phyloP scores from a whole-genome alignment of 768 basidiomycete species.

The Podaxis mareebaensis region DNA sequence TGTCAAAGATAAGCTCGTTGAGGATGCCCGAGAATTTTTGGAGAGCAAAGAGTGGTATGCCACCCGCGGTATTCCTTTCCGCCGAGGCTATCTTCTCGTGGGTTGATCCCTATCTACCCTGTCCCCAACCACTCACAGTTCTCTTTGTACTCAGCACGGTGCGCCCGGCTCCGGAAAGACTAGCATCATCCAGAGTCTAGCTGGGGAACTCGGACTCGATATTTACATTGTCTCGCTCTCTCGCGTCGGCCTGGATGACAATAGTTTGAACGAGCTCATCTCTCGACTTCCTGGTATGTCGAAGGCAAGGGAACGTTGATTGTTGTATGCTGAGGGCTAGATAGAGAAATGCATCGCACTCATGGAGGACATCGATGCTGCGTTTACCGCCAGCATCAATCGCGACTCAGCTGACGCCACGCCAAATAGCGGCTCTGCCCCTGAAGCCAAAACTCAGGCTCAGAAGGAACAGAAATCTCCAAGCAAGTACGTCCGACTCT shows the following conservation, averaged over 20 bases:
- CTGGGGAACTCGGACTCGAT: constrained; percentile 75
- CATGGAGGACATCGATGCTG: constrained; percentile 86
- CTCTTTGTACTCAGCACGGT: constrained; percentile 49
- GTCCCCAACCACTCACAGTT: neutral
- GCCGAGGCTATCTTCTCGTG: constrained; percentile 72
- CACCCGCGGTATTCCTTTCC: constrained; percentile 78
- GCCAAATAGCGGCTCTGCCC: neutral
- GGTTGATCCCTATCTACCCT: constrained; percentile 1
- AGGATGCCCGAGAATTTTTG: constrained; percentile 74
- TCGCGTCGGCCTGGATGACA: constrained; percentile 62
- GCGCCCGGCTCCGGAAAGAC: constrained; percentile 81
- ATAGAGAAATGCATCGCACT: constrained; percentile 66
- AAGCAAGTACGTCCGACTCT: neutral
- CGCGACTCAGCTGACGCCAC: constrained; percentile 29
- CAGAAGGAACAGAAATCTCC: constrained; percentile 16
- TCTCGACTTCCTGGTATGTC: constrained; percentile 54
- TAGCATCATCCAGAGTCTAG: constrained; percentile 72
- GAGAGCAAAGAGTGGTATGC: constrained; percentile 70
- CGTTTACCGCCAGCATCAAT: constrained; percentile 51
- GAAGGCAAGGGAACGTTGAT: neutral
- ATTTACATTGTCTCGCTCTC: constrained; percentile 75
- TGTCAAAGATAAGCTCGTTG: constrained; percentile 60
- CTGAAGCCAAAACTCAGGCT: constrained; percentile 16
- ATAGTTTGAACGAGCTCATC: constrained; percentile 55
- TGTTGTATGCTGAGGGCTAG: neutral